A percentile compares a stretch with the other conserved stretches of the same genome.
Evolutionary conservation across 1,139 yeast genomes (phyloP).

Genomic region (Candida sojae): DNA sequence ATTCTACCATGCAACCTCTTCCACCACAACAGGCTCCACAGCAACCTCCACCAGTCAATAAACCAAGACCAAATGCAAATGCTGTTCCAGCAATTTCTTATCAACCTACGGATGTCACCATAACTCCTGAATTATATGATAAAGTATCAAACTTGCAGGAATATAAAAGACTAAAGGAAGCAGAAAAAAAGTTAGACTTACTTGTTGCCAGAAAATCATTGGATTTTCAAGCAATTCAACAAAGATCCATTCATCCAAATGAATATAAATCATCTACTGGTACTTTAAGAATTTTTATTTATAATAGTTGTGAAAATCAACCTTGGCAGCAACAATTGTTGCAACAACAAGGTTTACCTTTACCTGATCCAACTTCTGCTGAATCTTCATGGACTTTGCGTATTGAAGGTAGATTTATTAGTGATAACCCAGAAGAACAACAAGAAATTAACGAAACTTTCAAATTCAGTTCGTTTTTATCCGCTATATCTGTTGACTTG

Average conservation of each 20-base stretch:
- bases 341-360: slow-evolving; percentile 22
- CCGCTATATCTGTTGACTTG: slow-evolving; percentile 83
- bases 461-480: slow-evolving; percentile 75
- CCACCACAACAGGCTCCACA: slow-evolving; percentile 15
- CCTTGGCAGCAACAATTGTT: slow-evolving; percentile 76
- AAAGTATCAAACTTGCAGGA: slow-evolving; percentile 74
- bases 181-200: slow-evolving; percentile 80
- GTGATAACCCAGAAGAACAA: slow-evolving; percentile 20
- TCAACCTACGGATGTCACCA: slow-evolving; percentile 72
- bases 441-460: slow-evolving; percentile 10
- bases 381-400: slow-evolving; percentile 82
- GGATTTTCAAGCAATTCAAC: slow-evolving; percentile 77
- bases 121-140: slow-evolving; percentile 60
- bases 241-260: slow-evolving; percentile 47
- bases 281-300: slow-evolving; percentile 73
- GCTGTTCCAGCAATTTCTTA: slow-evolving; percentile 46
- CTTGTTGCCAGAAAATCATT: slow-evolving; percentile 78
- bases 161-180: slow-evolving; percentile 70
- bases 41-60: slow-evolving; percentile 16
- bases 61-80: slow-evolving; percentile 35
- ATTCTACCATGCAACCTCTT: slow-evolving; percentile 11
- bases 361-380: slow-evolving; percentile 21
- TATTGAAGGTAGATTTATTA: slow-evolving; percentile 78
- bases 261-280: slow-evolving; percentile 51
- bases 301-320: slow-evolving; percentile 82